A percentile compares a stretch with the other conserved stretches of the same genome.
phyloP scores from a whole-genome alignment of 2,329 filamentous ascomycete genomes.

The Pyrenochaeta sp. region DNA sequence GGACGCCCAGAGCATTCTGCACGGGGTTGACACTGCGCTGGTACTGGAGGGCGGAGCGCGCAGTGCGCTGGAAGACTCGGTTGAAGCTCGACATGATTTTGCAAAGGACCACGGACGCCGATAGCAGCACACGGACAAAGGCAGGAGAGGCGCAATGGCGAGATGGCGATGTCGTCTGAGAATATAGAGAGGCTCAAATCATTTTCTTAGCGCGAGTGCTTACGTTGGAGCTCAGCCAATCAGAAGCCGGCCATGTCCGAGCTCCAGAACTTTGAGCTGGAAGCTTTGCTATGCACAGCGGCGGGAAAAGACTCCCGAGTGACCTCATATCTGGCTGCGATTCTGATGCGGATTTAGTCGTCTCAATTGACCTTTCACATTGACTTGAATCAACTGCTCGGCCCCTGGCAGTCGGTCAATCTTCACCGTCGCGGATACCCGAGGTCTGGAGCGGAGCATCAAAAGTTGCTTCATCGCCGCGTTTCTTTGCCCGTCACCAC shows the following conservation, averaged over 20 bases:
- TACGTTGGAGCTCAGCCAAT: conserved; percentile 21
- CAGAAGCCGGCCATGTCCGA: conserved; percentile 22
- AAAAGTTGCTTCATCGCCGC: conserved; percentile 40
- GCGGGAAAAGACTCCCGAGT: conserved; percentile 24
- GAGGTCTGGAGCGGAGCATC: conserved; percentile 43
- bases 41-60: conserved; percentile 75
- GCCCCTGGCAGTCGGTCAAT: conserved; percentile 4
- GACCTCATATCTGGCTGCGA: not conserved
- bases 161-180: conserved; percentile 26
- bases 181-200: conserved; percentile 27
- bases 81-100: conserved; percentile 80
- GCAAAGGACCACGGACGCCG: conserved; percentile 28
- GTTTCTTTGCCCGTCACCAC: conserved; percentile 17
- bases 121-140: conserved; percentile 32
- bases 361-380: conserved; percentile 15
- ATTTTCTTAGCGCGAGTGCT: conserved; percentile 43
- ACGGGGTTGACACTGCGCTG: conserved; percentile 75
- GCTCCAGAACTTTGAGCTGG: conserved; percentile 21
- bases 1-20: conserved; percentile 70
- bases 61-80: conserved; percentile 83
- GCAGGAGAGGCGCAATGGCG: conserved; percentile 36
- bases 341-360: too few relatives aligned
- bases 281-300: conserved; percentile 10
- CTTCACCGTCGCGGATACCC: conserved; percentile 39
- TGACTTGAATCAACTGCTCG: too few relatives aligned